A percentile compares a stretch with the other conserved stretches of the same genome.
Conservation (phyloP, 2,329 filamentous ascomycete genomes). For the Colletotrichum higginsianum region DNA sequence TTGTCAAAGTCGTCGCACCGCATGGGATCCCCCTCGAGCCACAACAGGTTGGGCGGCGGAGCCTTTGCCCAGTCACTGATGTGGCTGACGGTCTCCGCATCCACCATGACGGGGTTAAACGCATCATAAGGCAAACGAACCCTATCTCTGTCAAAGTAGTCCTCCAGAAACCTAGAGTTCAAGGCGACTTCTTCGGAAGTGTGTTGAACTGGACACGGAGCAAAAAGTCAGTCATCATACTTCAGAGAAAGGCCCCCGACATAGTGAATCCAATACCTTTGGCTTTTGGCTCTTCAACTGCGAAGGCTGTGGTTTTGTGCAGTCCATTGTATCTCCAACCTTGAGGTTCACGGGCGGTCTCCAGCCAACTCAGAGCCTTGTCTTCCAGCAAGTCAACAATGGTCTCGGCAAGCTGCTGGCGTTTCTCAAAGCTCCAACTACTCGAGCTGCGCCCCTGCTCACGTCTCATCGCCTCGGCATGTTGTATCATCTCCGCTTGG, state of each 20-base stretch:
- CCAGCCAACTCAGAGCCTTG: not conserved
- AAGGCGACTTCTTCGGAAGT: not conserved
- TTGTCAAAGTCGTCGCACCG: slow-evolving; percentile 20
- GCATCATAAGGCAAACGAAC: not conserved
- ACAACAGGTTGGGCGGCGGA: not conserved
- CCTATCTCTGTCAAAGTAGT: slow-evolving; percentile 11
- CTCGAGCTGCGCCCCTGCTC: not conserved
- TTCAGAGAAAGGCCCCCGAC: not conserved
- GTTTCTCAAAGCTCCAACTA: not conserved
- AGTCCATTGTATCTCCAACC: too few species aligned
- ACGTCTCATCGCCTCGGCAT: not conserved
- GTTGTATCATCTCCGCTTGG: slow-evolving; percentile 9
- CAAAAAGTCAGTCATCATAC: not conserved
- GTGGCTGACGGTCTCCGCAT: not conserved
- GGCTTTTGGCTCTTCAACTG: not conserved
- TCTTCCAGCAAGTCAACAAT: slow-evolving; percentile 12
- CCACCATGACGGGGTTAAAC: not conserved
- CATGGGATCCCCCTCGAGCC: slow-evolving; percentile 35
- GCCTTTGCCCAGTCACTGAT: slow-evolving; percentile 4
- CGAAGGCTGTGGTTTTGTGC: not conserved
- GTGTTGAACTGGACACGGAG: not conserved
- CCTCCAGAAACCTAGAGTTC: not conserved
- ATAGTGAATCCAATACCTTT: not conserved
- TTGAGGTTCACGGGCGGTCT: not conserved
- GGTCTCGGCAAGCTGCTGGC: not conserved